Evolutionary conservation across 495 filamentous ascomycete genomes (phyloP).

Genomic region (Glutinoglossum americanum): DNA sequence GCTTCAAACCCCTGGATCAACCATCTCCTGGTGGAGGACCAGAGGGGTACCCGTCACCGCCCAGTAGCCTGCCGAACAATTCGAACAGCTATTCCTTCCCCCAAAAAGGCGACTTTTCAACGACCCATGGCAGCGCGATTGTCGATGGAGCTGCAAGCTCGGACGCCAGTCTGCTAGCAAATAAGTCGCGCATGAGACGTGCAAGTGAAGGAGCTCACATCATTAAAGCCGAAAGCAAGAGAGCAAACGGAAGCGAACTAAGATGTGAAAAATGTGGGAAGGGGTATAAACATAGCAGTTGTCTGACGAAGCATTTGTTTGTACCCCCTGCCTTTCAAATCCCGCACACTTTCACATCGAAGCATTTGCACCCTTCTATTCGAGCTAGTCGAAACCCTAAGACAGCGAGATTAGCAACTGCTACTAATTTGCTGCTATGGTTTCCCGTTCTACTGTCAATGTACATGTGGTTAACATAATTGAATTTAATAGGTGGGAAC

Average conservation of each 20-base stretch:
- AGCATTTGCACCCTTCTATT: neutral
- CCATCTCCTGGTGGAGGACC: constrained; percentile 5
- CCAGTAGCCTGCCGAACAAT: constrained; percentile 18
- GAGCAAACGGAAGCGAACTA: constrained; percentile 55
- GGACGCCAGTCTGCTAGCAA: neutral
- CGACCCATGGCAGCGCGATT: neutral
- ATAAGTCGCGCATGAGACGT: constrained; percentile 49
- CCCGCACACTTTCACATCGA: constrained; percentile 13
- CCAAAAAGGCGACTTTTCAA: neutral
- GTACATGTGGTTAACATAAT: neutral
- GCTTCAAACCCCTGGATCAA: constrained; percentile 12
- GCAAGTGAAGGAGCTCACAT: constrained; percentile 73
- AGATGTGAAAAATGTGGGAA: constrained; percentile 97
- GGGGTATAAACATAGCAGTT: constrained; percentile 99
- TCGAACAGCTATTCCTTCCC: constrained; percentile 8
- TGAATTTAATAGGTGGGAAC: constrained; percentile 67
- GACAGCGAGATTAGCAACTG: neutral
- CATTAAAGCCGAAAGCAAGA: constrained; percentile 53
- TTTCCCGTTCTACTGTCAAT: neutral
- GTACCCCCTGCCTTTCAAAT: constrained; percentile 30
- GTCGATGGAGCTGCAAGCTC: neutral
- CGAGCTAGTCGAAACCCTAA: neutral
- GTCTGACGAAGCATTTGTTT: constrained; percentile 99
- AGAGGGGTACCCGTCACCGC: constrained; percentile 11
- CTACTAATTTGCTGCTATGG: neutral